phyloP scores from a whole-genome alignment of 371 early-diverging fungal genomes.

The Rhizopus microsporus region DNA sequence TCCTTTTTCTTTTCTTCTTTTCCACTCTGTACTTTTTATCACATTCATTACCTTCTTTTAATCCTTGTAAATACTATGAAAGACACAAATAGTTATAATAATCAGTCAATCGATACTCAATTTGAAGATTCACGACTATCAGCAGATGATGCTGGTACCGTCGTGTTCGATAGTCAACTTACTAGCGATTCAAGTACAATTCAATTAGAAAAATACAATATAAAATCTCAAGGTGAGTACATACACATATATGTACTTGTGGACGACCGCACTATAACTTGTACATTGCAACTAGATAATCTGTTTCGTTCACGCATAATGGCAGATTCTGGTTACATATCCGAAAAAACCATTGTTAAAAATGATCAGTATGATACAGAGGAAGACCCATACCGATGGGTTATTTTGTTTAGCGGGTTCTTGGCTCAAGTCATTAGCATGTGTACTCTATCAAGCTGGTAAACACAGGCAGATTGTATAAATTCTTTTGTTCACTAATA shows the following conservation, averaged over 20 bases:
- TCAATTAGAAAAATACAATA: slow-evolving; percentile 6
- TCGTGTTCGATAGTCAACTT: slow-evolving; percentile 5
- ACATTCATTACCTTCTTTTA: not conserved
- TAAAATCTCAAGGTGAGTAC: not conserved
- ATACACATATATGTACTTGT: not conserved
- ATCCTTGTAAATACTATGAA: not conserved
- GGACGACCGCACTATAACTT: no score
- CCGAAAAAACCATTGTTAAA: slow-evolving; percentile 15
- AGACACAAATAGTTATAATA: not conserved
- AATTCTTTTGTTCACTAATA: not conserved
- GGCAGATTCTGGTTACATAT: slow-evolving; percentile 13
- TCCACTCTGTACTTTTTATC: not conserved
- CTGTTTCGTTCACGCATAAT: slow-evolving; percentile 3
- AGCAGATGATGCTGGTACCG: slow-evolving; percentile 16
- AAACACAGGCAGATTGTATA: slow-evolving; percentile 4
- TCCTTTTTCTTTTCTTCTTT: not conserved
- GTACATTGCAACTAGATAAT: slow-evolving; percentile 5
- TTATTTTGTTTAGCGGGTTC: slow-evolving; percentile 32
- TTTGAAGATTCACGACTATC: not conserved
- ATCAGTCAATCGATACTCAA: not conserved
- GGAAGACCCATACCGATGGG: slow-evolving; percentile 37
- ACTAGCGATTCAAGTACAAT: slow-evolving; percentile 12
- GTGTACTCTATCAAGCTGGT: slow-evolving; percentile 41
- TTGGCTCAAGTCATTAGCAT: slow-evolving; percentile 39
- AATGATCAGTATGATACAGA: slow-evolving; percentile 9